Base-by-base conservation (phyloP, 2,329 filamentous ascomycete species). In the Claviceps pazoutovae region DNA sequence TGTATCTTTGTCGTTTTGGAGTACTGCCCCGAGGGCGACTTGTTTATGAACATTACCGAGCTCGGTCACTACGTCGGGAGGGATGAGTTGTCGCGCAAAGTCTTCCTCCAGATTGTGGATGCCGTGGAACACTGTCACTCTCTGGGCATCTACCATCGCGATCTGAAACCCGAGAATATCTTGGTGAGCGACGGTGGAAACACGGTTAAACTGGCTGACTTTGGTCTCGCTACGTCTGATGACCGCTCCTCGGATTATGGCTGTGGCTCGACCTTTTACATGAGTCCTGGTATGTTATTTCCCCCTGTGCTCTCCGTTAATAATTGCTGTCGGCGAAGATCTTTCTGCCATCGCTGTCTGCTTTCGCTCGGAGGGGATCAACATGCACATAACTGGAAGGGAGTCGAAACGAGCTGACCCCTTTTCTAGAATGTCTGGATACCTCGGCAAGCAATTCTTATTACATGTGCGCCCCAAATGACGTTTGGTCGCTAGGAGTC, bases 251-350 rank as follows among this genome's bases (percentile, higher is more conserved):
- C 89, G 60, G 93, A 98, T 68, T 96, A 95, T 69, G 93, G 93
- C 63, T 98, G 93, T 67, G 93, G 93, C 57, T 97, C 93, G 36
- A 97, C 91, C 14, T 97, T 97, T 64, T 98, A 98, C 73, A 98
- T 97, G 93, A 95, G 89, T 64, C 93, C 93, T 80, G 91, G 91
- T 96, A 85, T 68, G 80, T 62, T 54, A 43, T 49, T 54, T 17
- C 26, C 53, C 21, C 30, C 34, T 11, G 30, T 34, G 30, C 9
- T 4, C 30, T 11, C 3, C 9, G 30, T 11, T 4, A 30, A 34
- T 34, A 34, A 34, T 34, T 34, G 3, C 9, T 11, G 9, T 11
- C 30, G 9, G 30, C 9, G 30, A 34, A 4, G 9, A 34, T 34
- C 3, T 11, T 34, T 34, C 30, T 11, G 30, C 30, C 30, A 9